Percentiles rank a stretch among this genome's conserved stretches.
Conservation (phyloP, 495 filamentous ascomycete genomes). For the Neurospora sp. region DNA sequence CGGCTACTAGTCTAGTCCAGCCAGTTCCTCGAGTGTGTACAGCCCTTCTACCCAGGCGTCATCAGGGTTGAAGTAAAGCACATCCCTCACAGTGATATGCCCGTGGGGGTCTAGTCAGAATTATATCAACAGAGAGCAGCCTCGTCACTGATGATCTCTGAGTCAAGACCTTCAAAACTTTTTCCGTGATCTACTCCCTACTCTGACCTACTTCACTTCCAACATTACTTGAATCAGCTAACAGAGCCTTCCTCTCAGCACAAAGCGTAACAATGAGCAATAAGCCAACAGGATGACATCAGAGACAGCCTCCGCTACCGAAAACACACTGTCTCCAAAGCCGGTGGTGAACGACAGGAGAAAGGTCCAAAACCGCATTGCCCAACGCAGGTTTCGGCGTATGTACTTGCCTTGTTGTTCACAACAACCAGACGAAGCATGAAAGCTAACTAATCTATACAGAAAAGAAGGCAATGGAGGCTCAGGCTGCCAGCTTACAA, state of each 20-base stretch:
- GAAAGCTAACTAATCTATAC: background rate
- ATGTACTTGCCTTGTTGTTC: background rate
- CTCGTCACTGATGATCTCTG: background rate
- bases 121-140: background rate
- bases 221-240: background rate
- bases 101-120: background rate
- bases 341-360: background rate
- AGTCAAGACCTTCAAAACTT: background rate
- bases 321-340: background rate
- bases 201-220: background rate
- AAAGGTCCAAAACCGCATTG: slow-evolving; percentile 3
- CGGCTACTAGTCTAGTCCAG: background rate
- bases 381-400: slow-evolving; percentile 2
- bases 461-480: slow-evolving; percentile 4
- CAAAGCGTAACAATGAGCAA: background rate
- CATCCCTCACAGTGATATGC: background rate
- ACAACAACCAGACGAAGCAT: background rate
- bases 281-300: background rate
- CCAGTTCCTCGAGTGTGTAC: background rate
- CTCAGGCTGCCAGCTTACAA: background rate
- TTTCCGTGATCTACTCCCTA: background rate
- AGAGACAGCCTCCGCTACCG: background rate
- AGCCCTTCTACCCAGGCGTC: background rate
- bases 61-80: background rate
- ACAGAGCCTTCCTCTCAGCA: background rate